Percentiles rank a stretch among this genome's conserved stretches.
Evolutionary conservation across 2,329 filamentous ascomycete genomes (phyloP).

Genomic region (Plenodomus biglobosus): DNA sequence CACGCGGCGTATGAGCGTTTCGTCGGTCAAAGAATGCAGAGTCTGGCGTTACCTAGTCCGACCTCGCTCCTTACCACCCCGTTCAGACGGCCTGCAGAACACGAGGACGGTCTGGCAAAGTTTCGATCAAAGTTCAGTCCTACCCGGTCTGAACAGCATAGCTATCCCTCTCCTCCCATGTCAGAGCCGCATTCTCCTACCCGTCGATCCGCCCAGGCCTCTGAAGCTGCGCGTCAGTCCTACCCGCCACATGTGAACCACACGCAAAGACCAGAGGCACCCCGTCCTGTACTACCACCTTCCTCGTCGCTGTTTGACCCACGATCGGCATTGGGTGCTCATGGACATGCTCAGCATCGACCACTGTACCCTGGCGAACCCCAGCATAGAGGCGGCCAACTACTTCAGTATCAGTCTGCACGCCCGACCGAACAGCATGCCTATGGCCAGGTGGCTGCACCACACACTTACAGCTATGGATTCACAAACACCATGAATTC

Average conservation of each 20-base stretch:
- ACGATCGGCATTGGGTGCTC: slow-evolving; percentile 21
- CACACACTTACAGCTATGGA: slow-evolving; percentile 35
- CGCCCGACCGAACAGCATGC: slow-evolving; percentile 28
- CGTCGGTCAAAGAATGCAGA: slow-evolving; percentile 46
- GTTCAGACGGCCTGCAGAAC: slow-evolving; percentile 42
- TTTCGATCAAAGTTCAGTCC: slow-evolving; percentile 41
- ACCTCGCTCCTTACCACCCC: slow-evolving; percentile 41
- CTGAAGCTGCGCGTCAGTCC: slow-evolving; percentile 35
- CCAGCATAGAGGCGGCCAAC: slow-evolving; percentile 22
- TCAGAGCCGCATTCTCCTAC: slow-evolving; percentile 52
- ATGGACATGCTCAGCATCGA: slow-evolving; percentile 26
- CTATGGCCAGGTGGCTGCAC: slow-evolving; percentile 25
- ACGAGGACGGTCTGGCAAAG: slow-evolving; percentile 40
- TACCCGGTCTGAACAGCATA: slow-evolving; percentile 37
- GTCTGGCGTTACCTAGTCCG: slow-evolving; percentile 44
- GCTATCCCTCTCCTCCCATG: slow-evolving; percentile 56
- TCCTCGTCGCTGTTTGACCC: slow-evolving; percentile 29
- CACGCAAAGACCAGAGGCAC: slow-evolving; percentile 26
- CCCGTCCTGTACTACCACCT: slow-evolving; percentile 29
- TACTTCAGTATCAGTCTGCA: slow-evolving; percentile 30
- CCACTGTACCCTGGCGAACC: slow-evolving; percentile 36
- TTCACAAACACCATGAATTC: slow-evolving; percentile 30
- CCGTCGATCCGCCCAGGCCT: slow-evolving; percentile 40
- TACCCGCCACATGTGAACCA: slow-evolving; percentile 28
- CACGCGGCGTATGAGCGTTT: slow-evolving; percentile 40